Base-by-base conservation (phyloP, 257 asterid genomes). In the Rauvolfia tetraphylla region DNA sequence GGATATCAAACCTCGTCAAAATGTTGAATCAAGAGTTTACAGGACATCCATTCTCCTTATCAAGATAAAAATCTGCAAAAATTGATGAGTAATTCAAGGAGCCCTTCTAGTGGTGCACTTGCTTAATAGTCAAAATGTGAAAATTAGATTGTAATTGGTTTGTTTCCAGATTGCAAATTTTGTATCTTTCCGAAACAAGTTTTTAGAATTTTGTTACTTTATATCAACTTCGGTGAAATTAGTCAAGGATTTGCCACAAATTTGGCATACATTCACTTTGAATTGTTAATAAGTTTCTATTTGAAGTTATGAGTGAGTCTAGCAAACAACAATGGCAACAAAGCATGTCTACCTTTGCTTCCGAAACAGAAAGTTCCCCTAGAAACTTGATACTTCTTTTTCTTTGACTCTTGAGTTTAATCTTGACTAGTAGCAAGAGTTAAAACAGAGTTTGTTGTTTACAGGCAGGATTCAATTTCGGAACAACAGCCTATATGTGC, bases 391-490 rank as follows among this genome's bases (percentile, higher is more conserved):
- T 6, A 56, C 3, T 56, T 56, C 0, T 1, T 27, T 58, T 25
- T 9, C 9, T 8, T 20, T 53, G 5, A 18, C 0, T 13, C 15
- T 22, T 18, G 4, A 53, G 59, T 22, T 53, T 53, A 53, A 53
- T 22, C 7, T 53, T 53, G 59, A 13, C 9, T 18, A 53, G 54
- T 41, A 41, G 23, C 57, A 23, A 23, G 34, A 38, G 56, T 42
- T 39, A 27, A 74, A n/a, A 18, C 22, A 42, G 33, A 38, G 11
- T 42, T 58, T 29, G 5, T 71, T 4, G 7, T 46, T 53, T 18
- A 68, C 88, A 85, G 88, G 88, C 88, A 13, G 86, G 88, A 9
- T 85, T 85, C 81, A 82, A 84, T 81, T 54, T 82, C 3, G 81
- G 79, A 69, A 85, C 85, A 18, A 85, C 86, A 25, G 84, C 81